Evolutionary conservation across 139 green algal genomes (phyloP), one percentile per base, ranked within the genome.

Genomic region (Chara braunii): DNA sequence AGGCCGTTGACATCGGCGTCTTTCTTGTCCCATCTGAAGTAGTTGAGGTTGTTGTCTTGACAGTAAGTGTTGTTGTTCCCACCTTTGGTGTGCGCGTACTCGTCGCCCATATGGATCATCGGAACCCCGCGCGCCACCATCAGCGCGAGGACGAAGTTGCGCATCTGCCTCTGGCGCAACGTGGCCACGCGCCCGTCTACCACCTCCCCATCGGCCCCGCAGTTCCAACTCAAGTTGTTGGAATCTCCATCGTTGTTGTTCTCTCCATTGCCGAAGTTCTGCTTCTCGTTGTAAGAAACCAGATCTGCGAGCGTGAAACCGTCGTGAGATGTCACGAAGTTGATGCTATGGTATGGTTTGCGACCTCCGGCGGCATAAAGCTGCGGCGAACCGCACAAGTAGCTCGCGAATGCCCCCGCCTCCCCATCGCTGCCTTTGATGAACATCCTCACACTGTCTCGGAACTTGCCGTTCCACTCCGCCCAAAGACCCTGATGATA

Each of bases 21-120:
- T 1, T 63, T 30, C 1, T 22, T 37, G 6, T 82, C 55, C 90
- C 90, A 96, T 68, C 90, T 67, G 28, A 95, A 82, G 63, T 82
- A 95, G 77, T 96, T 97, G 37, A 96, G 75, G 28, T 56, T 59
- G 4, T 3, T 78, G 84, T 98, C 92, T 72, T 96, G 90, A 83
- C 92, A 97, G 83, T 98, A 98, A 18, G 92, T 98, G 85, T 98
- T 98, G 80, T 98, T 98, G 80, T 98, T 98, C 60, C 92, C 92
- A 43, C 54, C 66, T 72, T 92, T 96, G 73, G 77, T 88, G 84
- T 97, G 92, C 0, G 86, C 88, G 66, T 92, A 95, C 80, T 98
- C 92, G 64, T 98, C 92, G 0, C 92, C 92, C 92, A 97, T 97
- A 43, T 75, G 66, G 0, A 98, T 58, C 92, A 98, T 97, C 48